Evolutionary conservation across 2,329 filamentous ascomycete species (phyloP).

Genomic region (Cladobotryum protrusum): DNA sequence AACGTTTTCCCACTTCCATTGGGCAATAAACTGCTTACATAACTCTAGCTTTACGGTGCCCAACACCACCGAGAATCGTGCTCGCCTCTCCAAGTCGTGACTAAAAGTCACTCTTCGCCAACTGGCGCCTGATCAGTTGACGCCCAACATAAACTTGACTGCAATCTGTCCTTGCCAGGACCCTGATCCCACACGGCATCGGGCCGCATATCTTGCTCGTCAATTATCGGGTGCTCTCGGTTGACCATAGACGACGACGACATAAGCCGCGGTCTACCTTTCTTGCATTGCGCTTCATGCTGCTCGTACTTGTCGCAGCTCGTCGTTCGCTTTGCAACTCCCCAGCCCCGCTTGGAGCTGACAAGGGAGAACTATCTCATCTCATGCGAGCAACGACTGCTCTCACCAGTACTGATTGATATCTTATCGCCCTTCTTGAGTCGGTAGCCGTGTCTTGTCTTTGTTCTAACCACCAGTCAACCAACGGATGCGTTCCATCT

Average conservation of each 20-base stretch:
- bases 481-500: slow-evolving; percentile 2
- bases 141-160: slow-evolving; percentile 9
- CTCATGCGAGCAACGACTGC: neutral
- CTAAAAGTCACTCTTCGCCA: too few relatives aligned
- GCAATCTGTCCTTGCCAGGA: slow-evolving; percentile 2
- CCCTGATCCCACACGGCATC: slow-evolving; percentile 1
- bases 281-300: too few relatives aligned
- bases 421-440: neutral
- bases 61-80: slow-evolving; percentile 2
- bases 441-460: slow-evolving; percentile 1
- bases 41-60: slow-evolving; percentile 9
- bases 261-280: too few relatives aligned
- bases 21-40: slow-evolving; percentile 3
- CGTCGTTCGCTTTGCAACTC: neutral
- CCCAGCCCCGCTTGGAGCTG: neutral
- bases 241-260: too few relatives aligned
- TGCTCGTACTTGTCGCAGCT: neutral
- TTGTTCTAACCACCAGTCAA: neutral
- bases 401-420: neutral
- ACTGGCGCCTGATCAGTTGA: slow-evolving; percentile 13
- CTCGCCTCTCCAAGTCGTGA: too few relatives aligned
- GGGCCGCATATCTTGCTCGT: slow-evolving; percentile 3
- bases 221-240: too few relatives aligned
- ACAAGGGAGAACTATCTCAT: neutral
- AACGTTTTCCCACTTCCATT: too few relatives aligned